Percentiles rank a stretch among this genome's conserved stretches.
Evolutionary conservation across 2,329 filamentous ascomycete species (phyloP).

Genomic region (Fusarium virguliforme): DNA sequence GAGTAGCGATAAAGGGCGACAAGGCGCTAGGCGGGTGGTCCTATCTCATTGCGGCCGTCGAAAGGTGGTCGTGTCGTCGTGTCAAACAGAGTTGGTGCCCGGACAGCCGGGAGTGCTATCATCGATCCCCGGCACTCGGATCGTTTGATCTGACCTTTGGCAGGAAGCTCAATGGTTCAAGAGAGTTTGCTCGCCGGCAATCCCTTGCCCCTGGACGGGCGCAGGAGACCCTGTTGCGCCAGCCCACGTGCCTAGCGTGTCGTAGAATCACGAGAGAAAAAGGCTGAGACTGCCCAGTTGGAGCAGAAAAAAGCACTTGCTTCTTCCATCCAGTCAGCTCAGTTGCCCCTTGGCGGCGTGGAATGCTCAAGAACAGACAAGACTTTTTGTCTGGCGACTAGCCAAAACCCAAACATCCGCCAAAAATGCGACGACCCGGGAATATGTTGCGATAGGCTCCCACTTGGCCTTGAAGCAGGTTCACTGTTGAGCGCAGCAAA

Average conservation of each 20-base stretch:
- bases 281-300: not conserved
- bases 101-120: constrained; percentile 2
- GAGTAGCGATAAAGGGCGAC: constrained; percentile 32
- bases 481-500: constrained; percentile 21
- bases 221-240: constrained; percentile 5
- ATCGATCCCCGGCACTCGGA: constrained; percentile 8
- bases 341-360: constrained; percentile 6
- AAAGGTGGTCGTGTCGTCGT: constrained; percentile 15
- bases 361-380: constrained; percentile 26
- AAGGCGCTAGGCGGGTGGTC: constrained; percentile 22
- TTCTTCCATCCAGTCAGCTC: constrained; percentile 2
- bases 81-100: constrained; percentile 26
- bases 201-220: constrained; percentile 3
- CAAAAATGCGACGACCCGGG: constrained; percentile 22
- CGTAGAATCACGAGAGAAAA: not conserved
- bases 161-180: constrained; percentile 12
- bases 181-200: constrained; percentile 1
- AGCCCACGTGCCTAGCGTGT: constrained; percentile 11
- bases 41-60: constrained; percentile 38
- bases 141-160: constrained; percentile 17
- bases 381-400: constrained; percentile 22
- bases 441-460: constrained; percentile 17
- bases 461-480: constrained; percentile 7
- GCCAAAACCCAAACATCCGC: constrained; percentile 34
- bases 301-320: constrained; percentile 28